Base-by-base conservation (phyloP, 192 early-diverging fungal species). In the Mortierella antarctica region DNA sequence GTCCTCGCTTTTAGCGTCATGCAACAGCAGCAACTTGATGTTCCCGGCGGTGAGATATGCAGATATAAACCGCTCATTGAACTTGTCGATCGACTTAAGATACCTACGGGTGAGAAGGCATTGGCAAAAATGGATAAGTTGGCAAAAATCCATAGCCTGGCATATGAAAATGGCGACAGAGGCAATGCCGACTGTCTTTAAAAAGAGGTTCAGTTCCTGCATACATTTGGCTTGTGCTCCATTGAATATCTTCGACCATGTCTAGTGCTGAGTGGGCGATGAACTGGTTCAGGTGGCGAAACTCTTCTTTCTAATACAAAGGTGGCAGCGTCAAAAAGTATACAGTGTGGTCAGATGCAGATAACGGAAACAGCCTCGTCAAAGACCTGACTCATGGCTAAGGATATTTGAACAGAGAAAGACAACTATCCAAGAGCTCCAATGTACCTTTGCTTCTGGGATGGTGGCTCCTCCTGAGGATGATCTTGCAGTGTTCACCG, bases 221-320 rank as follows among this genome's bases (percentile, higher is more conserved):
- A 79, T 90, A 95, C 93, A 93, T 94, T 7, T 91, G 87, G 54
- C 89, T 95, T 31, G 91, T 95, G 67, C 87, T 92, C 91, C 96
- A 97, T 84, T 94, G 92, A 39, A 95, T 83, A 75, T 99, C 98
- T 67, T 99, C 97, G 17, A 99, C 95, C 48, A 98, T 88, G 84
- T 99, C 98, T 60, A 99, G 88, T 18, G 97, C 96, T 10, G 97
- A 92, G 76, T 99, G 98, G 12, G 96, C 91, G 54, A 99, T 94
- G 71, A 99, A 99, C 74, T 99, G 98, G 74, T 96, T 96, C 62
- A 99, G 79, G 83, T 98, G 94, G 56, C 88, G 83, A 67, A 92
- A 86, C 72, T 97, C 96, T 71, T 96, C 89, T 88, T 91, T 89
- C 85, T 89, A 84, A 20, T 54, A 51, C n/a, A 48, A 73, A 40